phyloP scores from a whole-genome alignment of 495 filamentous ascomycete genomes.

The Aspergillus coremiiformis region DNA sequence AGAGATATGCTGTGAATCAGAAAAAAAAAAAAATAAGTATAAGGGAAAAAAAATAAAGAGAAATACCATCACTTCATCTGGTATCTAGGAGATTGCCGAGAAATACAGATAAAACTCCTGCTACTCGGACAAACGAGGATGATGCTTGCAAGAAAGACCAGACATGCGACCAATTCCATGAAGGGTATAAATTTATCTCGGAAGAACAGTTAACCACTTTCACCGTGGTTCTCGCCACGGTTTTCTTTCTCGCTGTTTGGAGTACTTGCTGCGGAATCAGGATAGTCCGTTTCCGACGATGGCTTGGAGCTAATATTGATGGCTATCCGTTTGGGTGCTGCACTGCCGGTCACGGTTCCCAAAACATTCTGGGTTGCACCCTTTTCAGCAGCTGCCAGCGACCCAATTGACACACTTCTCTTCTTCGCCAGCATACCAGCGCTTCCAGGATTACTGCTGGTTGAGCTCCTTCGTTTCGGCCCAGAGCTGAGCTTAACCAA shows the following conservation, averaged over 20 bases:
- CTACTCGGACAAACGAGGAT: conserved; percentile 9
- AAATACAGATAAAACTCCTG: conserved; percentile 16
- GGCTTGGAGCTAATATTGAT: conserved; percentile 33
- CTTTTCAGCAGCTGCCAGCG: conserved; percentile 25
- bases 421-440: conserved; percentile 34
- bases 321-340: conserved; percentile 44
- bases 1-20: conserved; percentile 15
- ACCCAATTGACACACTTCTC: conserved; percentile 33
- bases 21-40: conserved; percentile 11
- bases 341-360: conserved; percentile 21
- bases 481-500: conserved; percentile 60
- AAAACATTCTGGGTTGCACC: conserved; percentile 15
- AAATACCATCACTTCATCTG: conserved; percentile 25
- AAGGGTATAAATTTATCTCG: conserved; percentile 12
- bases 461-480: conserved; percentile 58
- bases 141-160: conserved; percentile 7
- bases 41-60: conserved; percentile 15
- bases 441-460: conserved; percentile 29
- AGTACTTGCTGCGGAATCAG: conserved; percentile 11
- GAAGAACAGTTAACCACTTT: conserved; percentile 19
- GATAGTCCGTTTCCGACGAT: conserved; percentile 10
- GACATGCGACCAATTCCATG: background rate
- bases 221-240: conserved; percentile 23
- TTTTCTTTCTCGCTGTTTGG: conserved; percentile 36
- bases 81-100: conserved; percentile 34